These are phyloP conservation scores for Candida ovalis DNA, from an alignment of 805 yeast species.

Conservation along the genomic window DNA sequence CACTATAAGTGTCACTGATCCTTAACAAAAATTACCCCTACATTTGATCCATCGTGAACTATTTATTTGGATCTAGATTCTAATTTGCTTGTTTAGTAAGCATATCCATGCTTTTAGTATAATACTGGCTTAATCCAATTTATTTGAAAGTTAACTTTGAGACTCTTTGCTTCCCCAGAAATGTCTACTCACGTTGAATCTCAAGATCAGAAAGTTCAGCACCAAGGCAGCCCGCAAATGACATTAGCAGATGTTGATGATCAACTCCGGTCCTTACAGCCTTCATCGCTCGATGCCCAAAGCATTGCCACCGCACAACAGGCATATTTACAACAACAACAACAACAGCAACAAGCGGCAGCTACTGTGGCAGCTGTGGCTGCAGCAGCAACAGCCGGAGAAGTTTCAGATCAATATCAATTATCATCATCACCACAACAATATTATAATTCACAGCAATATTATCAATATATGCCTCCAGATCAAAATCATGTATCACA, in stretches of 20 bases:
- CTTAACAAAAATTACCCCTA: background rate
- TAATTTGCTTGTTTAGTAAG: background rate
- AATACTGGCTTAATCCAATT: background rate
- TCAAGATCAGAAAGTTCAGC: conserved; percentile 1
- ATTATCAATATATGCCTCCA: conserved; percentile 14
- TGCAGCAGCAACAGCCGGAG: conserved; percentile 3
- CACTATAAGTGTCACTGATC: background rate
- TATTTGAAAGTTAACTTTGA: no score
- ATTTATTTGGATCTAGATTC: background rate
- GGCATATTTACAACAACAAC: background rate
- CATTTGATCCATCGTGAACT: no score
- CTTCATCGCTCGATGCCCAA: conserved; percentile 1
- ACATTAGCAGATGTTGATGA: conserved; percentile 25
- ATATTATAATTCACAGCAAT: conserved; percentile 16
- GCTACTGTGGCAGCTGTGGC: conserved; percentile 8
- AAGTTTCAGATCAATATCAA: conserved; percentile 3
- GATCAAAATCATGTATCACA: conserved; percentile 9
- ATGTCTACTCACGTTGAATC: background rate
- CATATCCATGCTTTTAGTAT: background rate
- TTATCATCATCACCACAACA: conserved; percentile 12
- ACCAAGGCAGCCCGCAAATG: conserved; percentile 11
- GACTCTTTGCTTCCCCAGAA: background rate
- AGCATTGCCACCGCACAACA: background rate
- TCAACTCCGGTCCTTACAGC: conserved; percentile 20
- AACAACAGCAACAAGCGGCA: background rate